Base-by-base conservation (phyloP, 2,329 filamentous ascomycete species). In the Ambrosiella cleistominuta region DNA sequence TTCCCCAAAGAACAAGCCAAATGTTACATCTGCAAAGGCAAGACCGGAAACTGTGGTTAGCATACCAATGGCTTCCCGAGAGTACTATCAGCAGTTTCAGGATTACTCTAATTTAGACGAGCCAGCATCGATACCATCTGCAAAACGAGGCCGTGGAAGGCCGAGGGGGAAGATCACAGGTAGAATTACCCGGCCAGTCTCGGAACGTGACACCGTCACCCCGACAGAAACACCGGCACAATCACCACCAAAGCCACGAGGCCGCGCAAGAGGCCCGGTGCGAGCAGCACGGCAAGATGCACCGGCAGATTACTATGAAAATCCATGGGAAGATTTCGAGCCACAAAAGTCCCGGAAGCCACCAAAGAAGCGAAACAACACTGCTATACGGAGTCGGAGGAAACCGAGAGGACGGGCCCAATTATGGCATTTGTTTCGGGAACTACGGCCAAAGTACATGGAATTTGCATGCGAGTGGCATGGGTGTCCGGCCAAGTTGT, bases 401-500 rank as follows among this genome's bases (percentile, higher is more conserved):
- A 51, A 51, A 51, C 47, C 17, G 19, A 27, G 51, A 19, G 51
- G 15, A 5, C n/a, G 57, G 9, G 39, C 51, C 7, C 37, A 39
- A 5, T 38, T 45, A 38, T 56, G 59, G 56, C 44, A 56, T 47
- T 39, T 75, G 36, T 80, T 77, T 60, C 64, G 67, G 36, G 64
- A 62, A 17, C 65, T 72, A 19, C 65, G 70, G 19, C 71, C 75
- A 5, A 67, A 67, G 3, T 82, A 76, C 63, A 59, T 72, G n/a
- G 66, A 71, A 1, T 84, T 79, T 64, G 60, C 73, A 8, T 84
- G 81, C 66, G 78, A 83, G 65, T 84, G 81, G 81, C 62, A 68
- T 19, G 70, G 70, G 0, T 84, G 81, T 64, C 72, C 70, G 37
- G 80, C 80, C 2, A 77, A 82, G 66, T 69, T 84, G 51, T 79